Evolutionary conservation across 2,329 filamentous ascomycete genomes (phyloP), one percentile per base, ranked within the genome.

Genomic region (Apiospora sp.): DNA sequence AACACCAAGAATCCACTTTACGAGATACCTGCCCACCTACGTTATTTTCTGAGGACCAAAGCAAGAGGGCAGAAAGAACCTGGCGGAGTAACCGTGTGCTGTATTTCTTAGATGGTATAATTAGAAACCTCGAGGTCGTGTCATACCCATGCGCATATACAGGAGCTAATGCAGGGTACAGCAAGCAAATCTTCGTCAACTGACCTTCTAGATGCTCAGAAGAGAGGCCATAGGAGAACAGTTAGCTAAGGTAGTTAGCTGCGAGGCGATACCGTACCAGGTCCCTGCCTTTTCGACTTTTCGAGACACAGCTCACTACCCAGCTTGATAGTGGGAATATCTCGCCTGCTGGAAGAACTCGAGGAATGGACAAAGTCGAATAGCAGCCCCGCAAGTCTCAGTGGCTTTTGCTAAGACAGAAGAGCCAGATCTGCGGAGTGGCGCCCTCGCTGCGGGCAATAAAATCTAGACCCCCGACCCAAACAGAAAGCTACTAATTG

Each of bases 141-240:
- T 30, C 27, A 30, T 37, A 13, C 30, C 54, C 54, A 61, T 61
- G 54, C 54, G 22, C 75, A 74, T 74, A 75, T 77, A 76, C 75
- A 76, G 76, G 77, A 76, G 74, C 74, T 72, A 69, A 69, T 74
- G 73, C 75, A 76, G 71, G 68, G 68, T 58, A 71, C 73, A 76
- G 70, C 76, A 75, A 74, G 74, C 74, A 77, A 71, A 71, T 75
- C 77, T 74, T 71, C 73, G 76, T 75, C 72, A 76, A 75, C 71
- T 75, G 72, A 75, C 73, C 72, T 72, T 72, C 70, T 71, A 72
- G 71, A 72, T 72, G 58, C 70, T 74, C 69, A 69, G 73, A 68
- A 74, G 71, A 75, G 73, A 72, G 49, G 75, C 72, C 74, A 71
- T 67, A 72, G 74, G 69, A 72, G 73, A 73, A 71, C 74, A 34